These are phyloP conservation scores for Coniella vitis DNA, from an alignment of 2,329 filamentous ascomycete species.

Conservation along the genomic window DNA sequence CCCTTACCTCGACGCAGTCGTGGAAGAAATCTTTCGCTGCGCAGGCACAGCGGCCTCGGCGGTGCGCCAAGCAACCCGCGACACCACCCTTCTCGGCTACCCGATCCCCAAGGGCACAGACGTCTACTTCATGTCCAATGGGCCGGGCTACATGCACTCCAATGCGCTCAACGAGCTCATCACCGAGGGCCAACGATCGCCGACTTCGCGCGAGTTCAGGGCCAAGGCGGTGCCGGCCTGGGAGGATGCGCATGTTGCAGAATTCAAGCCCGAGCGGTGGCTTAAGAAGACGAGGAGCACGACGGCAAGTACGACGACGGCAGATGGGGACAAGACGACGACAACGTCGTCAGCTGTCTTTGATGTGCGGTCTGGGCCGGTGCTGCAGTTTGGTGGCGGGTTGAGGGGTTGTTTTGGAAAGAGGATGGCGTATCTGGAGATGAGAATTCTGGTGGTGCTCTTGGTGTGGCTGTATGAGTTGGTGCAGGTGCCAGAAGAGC, in stretches of 20 bases:
- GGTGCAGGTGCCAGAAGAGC: constrained; percentile 20
- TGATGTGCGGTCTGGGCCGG: constrained; percentile 21
- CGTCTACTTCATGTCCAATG: constrained; percentile 34
- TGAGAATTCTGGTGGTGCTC: constrained; percentile 21
- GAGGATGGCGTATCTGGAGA: constrained; percentile 24
- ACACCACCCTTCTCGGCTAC: constrained; percentile 33
- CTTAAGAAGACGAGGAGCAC: not conserved
- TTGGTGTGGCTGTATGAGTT: constrained; percentile 25
- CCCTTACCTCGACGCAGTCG: constrained; percentile 39
- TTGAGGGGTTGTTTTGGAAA: constrained; percentile 23
- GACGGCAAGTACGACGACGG: not conserved
- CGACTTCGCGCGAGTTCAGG: constrained; percentile 2
- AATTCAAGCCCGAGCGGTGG: constrained; percentile 12
- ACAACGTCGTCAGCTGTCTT: constrained; percentile 15
- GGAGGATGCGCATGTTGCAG: not conserved
- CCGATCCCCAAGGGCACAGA: constrained; percentile 35
- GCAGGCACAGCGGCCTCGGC: constrained; percentile 40
- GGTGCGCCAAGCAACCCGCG: constrained; percentile 33
- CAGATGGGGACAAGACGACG: not conserved
- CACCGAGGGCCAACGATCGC: constrained; percentile 4
- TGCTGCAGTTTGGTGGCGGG: constrained; percentile 21
- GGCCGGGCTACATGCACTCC: constrained; percentile 5
- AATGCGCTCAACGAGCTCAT: constrained; percentile 1
- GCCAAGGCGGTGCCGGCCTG: not conserved
- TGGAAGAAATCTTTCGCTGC: constrained; percentile 38